Evolutionary conservation across 176 grass and related monocot species (phyloP).

Genomic region (Phoenix dactylifera): DNA sequence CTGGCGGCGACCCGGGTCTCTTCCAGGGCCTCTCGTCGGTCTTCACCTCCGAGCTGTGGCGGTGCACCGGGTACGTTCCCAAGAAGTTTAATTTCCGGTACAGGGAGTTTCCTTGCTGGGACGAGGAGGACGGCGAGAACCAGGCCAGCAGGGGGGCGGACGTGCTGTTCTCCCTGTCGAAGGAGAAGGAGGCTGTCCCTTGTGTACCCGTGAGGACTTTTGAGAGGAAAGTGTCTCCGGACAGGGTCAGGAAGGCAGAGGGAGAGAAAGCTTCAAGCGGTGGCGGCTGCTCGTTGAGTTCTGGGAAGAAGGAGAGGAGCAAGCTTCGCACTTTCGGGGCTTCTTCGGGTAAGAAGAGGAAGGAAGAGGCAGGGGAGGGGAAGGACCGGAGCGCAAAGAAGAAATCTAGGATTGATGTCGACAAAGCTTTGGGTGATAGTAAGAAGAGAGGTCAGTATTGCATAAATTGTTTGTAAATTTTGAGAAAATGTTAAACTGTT

Average conservation of each 20-base stretch:
- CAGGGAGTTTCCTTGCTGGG: constrained; percentile 81
- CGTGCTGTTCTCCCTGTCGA: constrained; percentile 60
- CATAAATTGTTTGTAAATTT: too few species aligned
- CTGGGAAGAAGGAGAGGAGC: constrained; percentile 44
- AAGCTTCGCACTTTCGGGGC: constrained; percentile 26
- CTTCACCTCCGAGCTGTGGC: constrained; percentile 69
- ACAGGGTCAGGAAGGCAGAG: constrained; percentile 12
- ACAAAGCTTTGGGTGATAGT: constrained; percentile 11
- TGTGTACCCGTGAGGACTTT: background rate
- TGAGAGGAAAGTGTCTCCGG: constrained; percentile 2
- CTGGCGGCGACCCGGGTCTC: constrained; percentile 51
- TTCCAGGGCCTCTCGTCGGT: constrained; percentile 32
- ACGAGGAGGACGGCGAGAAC: constrained; percentile 25
- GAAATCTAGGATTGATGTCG: constrained; percentile 10
- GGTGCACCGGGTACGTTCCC: constrained; percentile 71
- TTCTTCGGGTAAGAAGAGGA: constrained; percentile 37
- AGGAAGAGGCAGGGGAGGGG: constrained; percentile 17
- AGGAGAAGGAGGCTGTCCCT: constrained; percentile 18
- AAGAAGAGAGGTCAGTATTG: constrained; percentile 48
- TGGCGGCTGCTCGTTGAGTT: constrained; percentile 1
- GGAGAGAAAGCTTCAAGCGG: constrained; percentile 12
- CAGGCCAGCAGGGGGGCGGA: constrained; percentile 44
- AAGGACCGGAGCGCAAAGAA: constrained; percentile 5
- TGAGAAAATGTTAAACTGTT: background rate
- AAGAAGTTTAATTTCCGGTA: constrained; percentile 83